Conservation (phyloP, 1,139 yeast species). For the Kurtzmaniella quercitrusa region DNA sequence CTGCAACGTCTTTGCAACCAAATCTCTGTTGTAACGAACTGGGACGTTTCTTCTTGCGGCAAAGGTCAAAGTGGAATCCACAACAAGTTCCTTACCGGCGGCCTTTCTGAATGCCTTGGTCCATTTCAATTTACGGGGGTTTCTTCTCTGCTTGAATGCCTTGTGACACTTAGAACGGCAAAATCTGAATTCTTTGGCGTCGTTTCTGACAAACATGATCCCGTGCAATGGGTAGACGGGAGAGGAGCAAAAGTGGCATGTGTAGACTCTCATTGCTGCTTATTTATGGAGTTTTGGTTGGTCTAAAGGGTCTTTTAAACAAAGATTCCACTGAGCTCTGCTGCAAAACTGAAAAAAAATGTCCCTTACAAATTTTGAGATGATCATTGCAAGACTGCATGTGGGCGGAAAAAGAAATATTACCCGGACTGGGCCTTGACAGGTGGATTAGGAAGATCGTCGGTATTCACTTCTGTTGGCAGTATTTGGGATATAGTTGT, state of each 20-base stretch:
- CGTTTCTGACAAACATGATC: constrained; percentile 95
- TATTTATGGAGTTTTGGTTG: background rate
- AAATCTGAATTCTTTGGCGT: constrained; percentile 94
- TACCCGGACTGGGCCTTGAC: background rate
- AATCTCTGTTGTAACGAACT: constrained; percentile 93
- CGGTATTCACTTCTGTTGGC: no score
- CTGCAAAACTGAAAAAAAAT: background rate
- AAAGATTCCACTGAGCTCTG: background rate
- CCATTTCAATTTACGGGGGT: constrained; percentile 98
- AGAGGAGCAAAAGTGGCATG: constrained; percentile 96
- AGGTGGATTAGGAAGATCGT: no score
- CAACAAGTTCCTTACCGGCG: constrained; percentile 98
- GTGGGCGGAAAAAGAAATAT: background rate
- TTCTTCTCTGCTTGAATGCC: constrained; percentile 95
- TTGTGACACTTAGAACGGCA: constrained; percentile 98
- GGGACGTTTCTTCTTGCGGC: constrained; percentile 98
- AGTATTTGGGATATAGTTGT: no score
- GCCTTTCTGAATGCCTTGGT: constrained; percentile 99
- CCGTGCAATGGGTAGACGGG: constrained; percentile 98
- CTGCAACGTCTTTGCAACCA: constrained; percentile 87
- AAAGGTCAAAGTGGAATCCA: constrained; percentile 92
- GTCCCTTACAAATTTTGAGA: constrained; percentile 1
- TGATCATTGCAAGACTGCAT: constrained; percentile 2
- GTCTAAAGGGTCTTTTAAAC: background rate
- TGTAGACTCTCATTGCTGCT: constrained; percentile 75